These are phyloP conservation scores for Spatholobus suberectus DNA, from an alignment of 306 rosid species.

Conservation along the genomic window DNA sequence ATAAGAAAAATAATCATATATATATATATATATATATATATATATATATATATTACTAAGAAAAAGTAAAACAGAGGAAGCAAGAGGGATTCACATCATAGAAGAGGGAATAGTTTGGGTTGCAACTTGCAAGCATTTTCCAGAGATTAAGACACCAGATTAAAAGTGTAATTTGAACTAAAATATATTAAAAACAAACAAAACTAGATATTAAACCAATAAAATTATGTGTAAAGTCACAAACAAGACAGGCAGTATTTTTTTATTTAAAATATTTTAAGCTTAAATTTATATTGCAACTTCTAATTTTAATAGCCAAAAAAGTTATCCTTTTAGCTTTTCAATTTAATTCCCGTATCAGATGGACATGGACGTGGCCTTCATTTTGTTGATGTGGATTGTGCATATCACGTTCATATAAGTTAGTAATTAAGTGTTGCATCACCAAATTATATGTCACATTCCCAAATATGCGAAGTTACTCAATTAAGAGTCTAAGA, in stretches of 20 bases:
- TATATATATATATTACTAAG: not conserved
- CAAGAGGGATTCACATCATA: not conserved
- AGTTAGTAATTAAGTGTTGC: slow-evolving; percentile 7
- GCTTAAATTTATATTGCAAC: not conserved
- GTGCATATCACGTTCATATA: not conserved
- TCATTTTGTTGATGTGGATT: slow-evolving; percentile 4
- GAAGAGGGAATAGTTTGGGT: not conserved
- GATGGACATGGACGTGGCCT: not conserved
- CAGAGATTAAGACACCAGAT: not conserved
- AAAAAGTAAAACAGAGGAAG: not conserved
- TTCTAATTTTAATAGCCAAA: not conserved
- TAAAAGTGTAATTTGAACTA: not conserved
- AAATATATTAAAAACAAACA: not conserved
- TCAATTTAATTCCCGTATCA: not conserved
- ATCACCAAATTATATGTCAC: slow-evolving; percentile 21
- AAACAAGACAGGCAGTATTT: not conserved
- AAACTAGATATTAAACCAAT: not conserved
- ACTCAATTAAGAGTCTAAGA: not conserved
- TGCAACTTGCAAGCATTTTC: not conserved
- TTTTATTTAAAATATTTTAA: not conserved
- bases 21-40: too few relatives aligned
- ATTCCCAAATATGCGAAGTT: not conserved
- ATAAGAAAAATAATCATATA: too few relatives aligned
- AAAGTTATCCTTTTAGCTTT: not conserved
- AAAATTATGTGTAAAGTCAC: not conserved